Evolutionary conservation across 2,329 filamentous ascomycete genomes (phyloP), one percentile per base, ranked within the genome.

Genomic region (Periconia sp.): DNA sequence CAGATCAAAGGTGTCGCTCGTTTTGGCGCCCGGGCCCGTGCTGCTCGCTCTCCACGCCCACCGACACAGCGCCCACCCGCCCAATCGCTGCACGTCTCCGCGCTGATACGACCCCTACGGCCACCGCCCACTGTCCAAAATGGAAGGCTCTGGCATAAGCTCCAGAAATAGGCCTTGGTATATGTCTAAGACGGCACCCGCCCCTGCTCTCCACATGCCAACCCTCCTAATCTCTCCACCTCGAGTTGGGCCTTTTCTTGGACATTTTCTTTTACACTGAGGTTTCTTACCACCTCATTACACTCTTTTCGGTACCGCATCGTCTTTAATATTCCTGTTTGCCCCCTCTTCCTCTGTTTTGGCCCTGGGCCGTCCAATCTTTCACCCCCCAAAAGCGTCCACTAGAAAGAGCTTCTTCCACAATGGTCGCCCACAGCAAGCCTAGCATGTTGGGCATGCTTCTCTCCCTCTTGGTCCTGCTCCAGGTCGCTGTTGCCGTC

Each of bases 381-480:
- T 42, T 40, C 18, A 6, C 13, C 23, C 9, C 23, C 24, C 16
- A n/a, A n/a, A n/a, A n/a, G 29, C 41, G 31, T 45, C 49, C 41
- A 38, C 40, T 40, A 25, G 30, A 22, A 37, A 10, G 19, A 43
- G 23, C 43, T 44, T 40, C 37, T 19, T 40, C 15, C 18, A 52
- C 10, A 34, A 69, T 69, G 66, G 66, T 60, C 24, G 58, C 52
- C 58, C 62, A 59, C 50, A 68, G 66, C 59, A 68, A 68, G 49
- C 64, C 65, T 26, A 40, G 54, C 41, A 51, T 67, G 37, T 52
- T 66, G 52, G 52, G 62, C 56, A 61, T 63, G 54, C 40, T 69
- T 40, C 53, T 69, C 46, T 55, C 62, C 15, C 42, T 69, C 31
- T 53, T 69, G 35, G 45, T 66, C 37, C 50, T 68, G 36, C 54